phyloP scores from a whole-genome alignment of 441 rosid genomes.

The Arabidopsis lyrata region DNA sequence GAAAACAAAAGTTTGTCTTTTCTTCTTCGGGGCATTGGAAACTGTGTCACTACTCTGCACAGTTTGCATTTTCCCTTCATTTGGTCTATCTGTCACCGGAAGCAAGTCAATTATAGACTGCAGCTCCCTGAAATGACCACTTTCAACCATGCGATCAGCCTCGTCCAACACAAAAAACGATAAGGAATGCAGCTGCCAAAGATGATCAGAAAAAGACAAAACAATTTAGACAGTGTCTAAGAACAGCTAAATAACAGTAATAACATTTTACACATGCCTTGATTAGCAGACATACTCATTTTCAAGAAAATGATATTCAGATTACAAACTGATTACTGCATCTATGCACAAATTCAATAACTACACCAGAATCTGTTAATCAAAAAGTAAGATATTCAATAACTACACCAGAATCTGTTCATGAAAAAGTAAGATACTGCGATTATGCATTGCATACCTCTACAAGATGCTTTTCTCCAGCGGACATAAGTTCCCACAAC shows the following conservation, averaged over 20 bases:
- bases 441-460: conserved; percentile 63
- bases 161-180: conserved; percentile 99
- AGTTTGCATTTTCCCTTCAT: conserved; percentile 56
- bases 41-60: conserved; percentile 61
- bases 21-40: conserved; percentile 74
- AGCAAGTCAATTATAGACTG: conserved; percentile 97
- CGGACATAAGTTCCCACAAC: conserved; percentile 97
- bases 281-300: conserved; percentile 3
- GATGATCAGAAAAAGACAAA: conserved; percentile 28
- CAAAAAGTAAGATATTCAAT: conserved; percentile 2
- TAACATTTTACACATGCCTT: conserved; percentile 19
- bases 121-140: conserved; percentile 93
- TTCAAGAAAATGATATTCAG: background rate
- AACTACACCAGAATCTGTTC: background rate
- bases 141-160: conserved; percentile 99
- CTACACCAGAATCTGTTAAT: background rate
- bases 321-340: conserved; percentile 9
- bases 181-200: conserved; percentile 83
- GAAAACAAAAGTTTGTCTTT: conserved; percentile 94
- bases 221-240: conserved; percentile 23
- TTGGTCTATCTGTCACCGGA: conserved; percentile 59
- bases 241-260: background rate
- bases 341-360: background rate
- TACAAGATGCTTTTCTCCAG: conserved; percentile 87
- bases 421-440: background rate